Percentiles rank a stretch among this genome's conserved stretches.
Conservation (phyloP, 345 rosid species). For the Salix suchowensis region DNA sequence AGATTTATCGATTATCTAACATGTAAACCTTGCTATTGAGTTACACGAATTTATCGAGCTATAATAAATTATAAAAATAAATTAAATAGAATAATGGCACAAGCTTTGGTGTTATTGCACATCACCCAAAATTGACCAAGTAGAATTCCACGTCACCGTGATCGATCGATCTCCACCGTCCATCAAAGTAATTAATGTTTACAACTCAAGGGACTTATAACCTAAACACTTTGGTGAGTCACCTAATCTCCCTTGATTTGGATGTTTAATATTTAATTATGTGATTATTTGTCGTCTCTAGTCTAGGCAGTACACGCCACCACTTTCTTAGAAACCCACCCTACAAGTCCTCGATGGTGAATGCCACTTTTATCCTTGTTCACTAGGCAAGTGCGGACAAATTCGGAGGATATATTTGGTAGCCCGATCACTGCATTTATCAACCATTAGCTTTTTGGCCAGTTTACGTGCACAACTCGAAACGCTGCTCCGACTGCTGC, state of each 20-base stretch:
- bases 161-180: background rate
- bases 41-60: no score
- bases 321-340: background rate
- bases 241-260: conserved; percentile 5
- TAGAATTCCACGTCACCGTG: background rate
- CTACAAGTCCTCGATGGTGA: background rate
- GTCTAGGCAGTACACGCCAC: background rate
- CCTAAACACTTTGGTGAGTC: background rate
- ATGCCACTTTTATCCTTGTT: background rate
- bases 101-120: background rate
- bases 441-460: background rate
- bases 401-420: background rate
- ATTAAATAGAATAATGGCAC: no score
- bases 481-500: no score
- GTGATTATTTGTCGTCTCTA: background rate
- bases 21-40: no score
- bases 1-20: no score
- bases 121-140: background rate
- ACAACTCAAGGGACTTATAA: background rate
- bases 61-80: no score
- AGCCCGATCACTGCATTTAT: background rate
- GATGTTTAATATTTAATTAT: background rate
- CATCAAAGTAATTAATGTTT: background rate
- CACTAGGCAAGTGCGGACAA: background rate
- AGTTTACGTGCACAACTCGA: no score